Evolutionary conservation across 208 protist genomes (phyloP).

Genomic region (Porcisia hertigi): DNA sequence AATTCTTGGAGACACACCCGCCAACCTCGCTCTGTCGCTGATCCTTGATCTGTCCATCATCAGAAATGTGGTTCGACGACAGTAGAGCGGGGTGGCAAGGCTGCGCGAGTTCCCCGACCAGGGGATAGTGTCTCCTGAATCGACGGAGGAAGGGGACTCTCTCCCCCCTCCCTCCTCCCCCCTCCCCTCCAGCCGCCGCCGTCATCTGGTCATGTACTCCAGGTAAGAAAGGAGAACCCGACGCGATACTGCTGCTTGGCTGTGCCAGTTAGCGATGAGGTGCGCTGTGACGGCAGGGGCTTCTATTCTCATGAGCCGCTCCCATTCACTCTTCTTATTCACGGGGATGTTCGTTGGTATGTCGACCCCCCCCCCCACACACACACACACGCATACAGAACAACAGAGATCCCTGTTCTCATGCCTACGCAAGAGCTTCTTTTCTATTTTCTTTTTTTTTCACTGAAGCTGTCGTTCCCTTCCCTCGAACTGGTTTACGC

Average conservation of each 20-base stretch:
- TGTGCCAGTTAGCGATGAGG: neutral
- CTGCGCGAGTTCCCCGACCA: no score
- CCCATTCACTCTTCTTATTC: neutral
- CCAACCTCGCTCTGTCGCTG: no score
- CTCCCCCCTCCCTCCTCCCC: no score
- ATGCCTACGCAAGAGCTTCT: neutral
- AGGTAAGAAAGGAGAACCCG: neutral
- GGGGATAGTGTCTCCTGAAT: no score
- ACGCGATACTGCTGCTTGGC: neutral
- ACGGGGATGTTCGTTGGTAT: neutral
- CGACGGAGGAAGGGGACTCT: no score
- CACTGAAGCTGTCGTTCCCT: neutral
- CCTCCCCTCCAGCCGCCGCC: no score
- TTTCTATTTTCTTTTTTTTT: neutral
- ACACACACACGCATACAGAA: neutral
- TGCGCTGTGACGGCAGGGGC: neutral
- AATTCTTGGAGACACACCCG: no score
- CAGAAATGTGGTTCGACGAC: no score
- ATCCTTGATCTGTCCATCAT: no score
- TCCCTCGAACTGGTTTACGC: conserved; percentile 10
- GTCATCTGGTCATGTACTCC: neutral
- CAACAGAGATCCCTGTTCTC: no score
- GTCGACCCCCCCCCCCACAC: neutral
- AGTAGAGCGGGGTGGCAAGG: no score
- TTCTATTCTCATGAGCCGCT: neutral